Percentiles rank a stretch among this genome's conserved stretches.
phyloP scores from a whole-genome alignment of 176 grass and related monocot genomes.

The Zoysia pacifica region DNA sequence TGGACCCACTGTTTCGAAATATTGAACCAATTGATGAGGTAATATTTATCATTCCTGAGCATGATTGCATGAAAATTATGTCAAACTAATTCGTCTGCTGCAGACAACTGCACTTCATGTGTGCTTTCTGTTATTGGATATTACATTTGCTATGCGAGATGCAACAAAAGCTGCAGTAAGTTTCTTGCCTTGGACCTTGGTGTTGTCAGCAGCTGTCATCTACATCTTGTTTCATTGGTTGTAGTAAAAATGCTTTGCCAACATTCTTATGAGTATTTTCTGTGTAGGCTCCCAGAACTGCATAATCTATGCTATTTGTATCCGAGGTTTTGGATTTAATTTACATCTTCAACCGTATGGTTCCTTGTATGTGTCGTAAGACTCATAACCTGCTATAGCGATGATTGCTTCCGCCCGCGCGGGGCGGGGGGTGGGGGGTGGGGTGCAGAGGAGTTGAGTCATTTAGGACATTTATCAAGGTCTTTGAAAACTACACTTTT shows the following conservation, averaged over 20 bases:
- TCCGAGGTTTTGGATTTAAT: background rate
- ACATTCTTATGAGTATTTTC: conserved; percentile 19
- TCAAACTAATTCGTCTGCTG: conserved; percentile 32
- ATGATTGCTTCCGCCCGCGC: too few relatives aligned
- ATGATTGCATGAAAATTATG: conserved; percentile 8
- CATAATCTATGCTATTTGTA: background rate
- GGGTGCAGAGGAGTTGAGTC: background rate
- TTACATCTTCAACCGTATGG: background rate
- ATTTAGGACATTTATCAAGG: background rate
- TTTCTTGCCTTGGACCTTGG: conserved; percentile 25
- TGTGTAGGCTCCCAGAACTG: conserved; percentile 23
- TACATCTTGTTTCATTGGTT: conserved; percentile 11
- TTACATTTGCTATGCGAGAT: conserved; percentile 77
- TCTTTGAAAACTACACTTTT: background rate
- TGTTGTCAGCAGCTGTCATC: conserved; percentile 1
- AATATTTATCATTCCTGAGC: conserved; percentile 17
- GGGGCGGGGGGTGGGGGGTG: too few relatives aligned
- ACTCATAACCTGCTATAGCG: conserved; percentile 1
- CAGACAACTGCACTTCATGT: conserved; percentile 89
- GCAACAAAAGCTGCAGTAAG: conserved; percentile 79
- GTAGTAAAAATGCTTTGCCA: background rate
- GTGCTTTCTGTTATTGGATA: conserved; percentile 91
- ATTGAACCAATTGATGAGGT: conserved; percentile 96
- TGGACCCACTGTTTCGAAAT: conserved; percentile 71
- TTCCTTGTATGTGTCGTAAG: background rate